These are phyloP conservation scores for Leucocoprinus leucothites DNA, from an alignment of 768 basidiomycete genomes.

Conservation along the genomic window DNA sequence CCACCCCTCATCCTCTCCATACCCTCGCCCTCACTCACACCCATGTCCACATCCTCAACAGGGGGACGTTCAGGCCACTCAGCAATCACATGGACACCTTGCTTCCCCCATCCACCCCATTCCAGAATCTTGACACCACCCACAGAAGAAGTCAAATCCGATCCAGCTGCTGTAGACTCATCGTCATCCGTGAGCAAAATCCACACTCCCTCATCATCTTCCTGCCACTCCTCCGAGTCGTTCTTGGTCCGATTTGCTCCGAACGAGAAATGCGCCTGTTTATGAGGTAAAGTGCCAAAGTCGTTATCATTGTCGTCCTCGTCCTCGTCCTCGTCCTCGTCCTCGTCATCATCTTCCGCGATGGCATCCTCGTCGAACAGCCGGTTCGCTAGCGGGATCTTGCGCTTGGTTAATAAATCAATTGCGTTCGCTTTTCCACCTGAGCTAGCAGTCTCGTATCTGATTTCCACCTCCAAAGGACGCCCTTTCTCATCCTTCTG, in stretches of 20 bases:
- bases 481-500: conserved; percentile 3
- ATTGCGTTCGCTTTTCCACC: conserved; percentile 53
- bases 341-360: background rate
- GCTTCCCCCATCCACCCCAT: conserved; percentile 44
- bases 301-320: conserved; percentile 14
- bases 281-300: background rate
- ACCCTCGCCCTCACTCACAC: conserved; percentile 13
- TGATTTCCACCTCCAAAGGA: conserved; percentile 23
- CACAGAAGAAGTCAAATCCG: conserved; percentile 18
- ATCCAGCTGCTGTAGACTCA: conserved; percentile 22
- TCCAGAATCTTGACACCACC: conserved; percentile 45
- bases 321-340: background rate
- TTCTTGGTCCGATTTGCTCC: background rate
- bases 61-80: conserved; percentile 34
- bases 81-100: conserved; percentile 36
- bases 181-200: conserved; percentile 50
- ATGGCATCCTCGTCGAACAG: background rate
- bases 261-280: background rate
- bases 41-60: background rate
- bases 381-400: background rate
- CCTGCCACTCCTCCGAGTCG: background rate
- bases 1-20: conserved; percentile 33
- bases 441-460: conserved; percentile 43
- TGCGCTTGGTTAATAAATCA: conserved; percentile 34
- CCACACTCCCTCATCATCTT: conserved; percentile 31